These are phyloP conservation scores for Trichoderma orchidacearum DNA, from an alignment of 495 filamentous ascomycete species.

Conservation along the genomic window DNA sequence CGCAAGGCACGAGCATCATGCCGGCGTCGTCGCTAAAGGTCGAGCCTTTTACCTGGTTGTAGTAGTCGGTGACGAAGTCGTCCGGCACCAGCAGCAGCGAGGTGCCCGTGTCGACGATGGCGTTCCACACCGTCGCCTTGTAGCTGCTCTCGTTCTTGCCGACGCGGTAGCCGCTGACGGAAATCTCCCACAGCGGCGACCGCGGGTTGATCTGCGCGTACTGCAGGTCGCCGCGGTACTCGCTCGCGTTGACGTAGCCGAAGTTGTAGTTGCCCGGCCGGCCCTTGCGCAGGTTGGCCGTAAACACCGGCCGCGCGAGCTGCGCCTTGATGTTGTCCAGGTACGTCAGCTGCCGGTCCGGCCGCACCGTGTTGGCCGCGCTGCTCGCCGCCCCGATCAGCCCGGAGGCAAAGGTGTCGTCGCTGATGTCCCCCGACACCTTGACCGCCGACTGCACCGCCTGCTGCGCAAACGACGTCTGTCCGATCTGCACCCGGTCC, in stretches of 20 bases:
- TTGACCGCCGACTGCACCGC: slow-evolving; percentile 52
- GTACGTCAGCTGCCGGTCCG: slow-evolving; percentile 70
- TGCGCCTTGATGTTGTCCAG: slow-evolving; percentile 88
- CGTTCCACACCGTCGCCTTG: slow-evolving; percentile 19
- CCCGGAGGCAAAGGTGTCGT: slow-evolving; percentile 49
- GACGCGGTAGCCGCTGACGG: slow-evolving; percentile 43
- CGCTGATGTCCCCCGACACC: slow-evolving; percentile 44
- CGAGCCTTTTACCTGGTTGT: slow-evolving; percentile 36
- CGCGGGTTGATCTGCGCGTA: slow-evolving; percentile 44
- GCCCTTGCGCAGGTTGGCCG: slow-evolving; percentile 54
- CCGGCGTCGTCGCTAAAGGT: slow-evolving; percentile 28
- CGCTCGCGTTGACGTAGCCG: slow-evolving; percentile 47
- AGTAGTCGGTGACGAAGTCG: slow-evolving; percentile 44
- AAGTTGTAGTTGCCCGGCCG: slow-evolving; percentile 55
- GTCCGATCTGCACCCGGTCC: slow-evolving; percentile 54
- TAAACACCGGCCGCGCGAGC: slow-evolving; percentile 72
- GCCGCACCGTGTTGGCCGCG: slow-evolving; percentile 53
- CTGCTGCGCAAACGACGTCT: slow-evolving; percentile 43
- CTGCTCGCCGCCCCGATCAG: slow-evolving; percentile 54
- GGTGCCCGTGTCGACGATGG: slow-evolving; percentile 50
- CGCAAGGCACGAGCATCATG: slow-evolving; percentile 60
- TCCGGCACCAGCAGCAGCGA: slow-evolving; percentile 46
- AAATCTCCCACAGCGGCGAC: slow-evolving; percentile 60
- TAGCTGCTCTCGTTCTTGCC: slow-evolving; percentile 24
- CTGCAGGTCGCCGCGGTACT: slow-evolving; percentile 48